Conservation (phyloP, 1,284 basidiomycete genomes). For the Polyporus tsugae region DNA sequence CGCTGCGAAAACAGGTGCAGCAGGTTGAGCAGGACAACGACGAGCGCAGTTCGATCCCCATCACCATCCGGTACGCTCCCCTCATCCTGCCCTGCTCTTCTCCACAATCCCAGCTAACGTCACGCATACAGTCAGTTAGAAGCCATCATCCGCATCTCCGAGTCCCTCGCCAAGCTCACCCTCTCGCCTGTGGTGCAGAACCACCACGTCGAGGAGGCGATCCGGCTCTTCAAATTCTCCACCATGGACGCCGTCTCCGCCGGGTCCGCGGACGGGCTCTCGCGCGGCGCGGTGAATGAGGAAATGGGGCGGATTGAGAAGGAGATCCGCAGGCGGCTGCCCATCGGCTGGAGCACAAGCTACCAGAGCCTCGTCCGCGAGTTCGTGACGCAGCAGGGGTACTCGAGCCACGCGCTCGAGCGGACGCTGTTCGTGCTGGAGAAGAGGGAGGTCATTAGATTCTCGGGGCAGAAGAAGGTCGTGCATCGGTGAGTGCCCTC, state of each 20-base stretch:
- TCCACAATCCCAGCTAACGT: background rate
- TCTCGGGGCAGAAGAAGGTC: slow-evolving; percentile 65
- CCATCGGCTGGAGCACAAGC: slow-evolving; percentile 97
- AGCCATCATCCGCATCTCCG: slow-evolving; percentile 98
- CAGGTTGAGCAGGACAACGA: slow-evolving; percentile 98
- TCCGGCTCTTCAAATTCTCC: slow-evolving; percentile 97
- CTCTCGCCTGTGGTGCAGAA: slow-evolving; percentile 87
- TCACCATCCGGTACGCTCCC: slow-evolving; percentile 87
- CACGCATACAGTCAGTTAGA: slow-evolving; percentile 84
- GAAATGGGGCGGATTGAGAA: slow-evolving; percentile 95
- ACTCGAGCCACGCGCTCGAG: slow-evolving; percentile 92
- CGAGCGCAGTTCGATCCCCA: slow-evolving; percentile 97
- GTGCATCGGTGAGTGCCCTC: slow-evolving; percentile 36
- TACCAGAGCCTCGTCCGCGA: slow-evolving; percentile 95
- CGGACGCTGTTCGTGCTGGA: slow-evolving; percentile 92
- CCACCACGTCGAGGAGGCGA: slow-evolving; percentile 98
- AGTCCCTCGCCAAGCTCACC: slow-evolving; percentile 95
- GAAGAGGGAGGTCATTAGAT: slow-evolving; percentile 94
- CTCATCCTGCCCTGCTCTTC: background rate
- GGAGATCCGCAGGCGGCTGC: slow-evolving; percentile 88
- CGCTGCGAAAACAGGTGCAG: slow-evolving; percentile 93
- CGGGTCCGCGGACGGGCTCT: slow-evolving; percentile 91
- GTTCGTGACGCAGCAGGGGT: slow-evolving; percentile 94
- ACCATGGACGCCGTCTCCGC: slow-evolving; percentile 99
- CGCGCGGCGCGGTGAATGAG: slow-evolving; percentile 91